Evolutionary conservation across 257 asterid genomes (phyloP).

Genomic region (Jasminum sambac): DNA sequence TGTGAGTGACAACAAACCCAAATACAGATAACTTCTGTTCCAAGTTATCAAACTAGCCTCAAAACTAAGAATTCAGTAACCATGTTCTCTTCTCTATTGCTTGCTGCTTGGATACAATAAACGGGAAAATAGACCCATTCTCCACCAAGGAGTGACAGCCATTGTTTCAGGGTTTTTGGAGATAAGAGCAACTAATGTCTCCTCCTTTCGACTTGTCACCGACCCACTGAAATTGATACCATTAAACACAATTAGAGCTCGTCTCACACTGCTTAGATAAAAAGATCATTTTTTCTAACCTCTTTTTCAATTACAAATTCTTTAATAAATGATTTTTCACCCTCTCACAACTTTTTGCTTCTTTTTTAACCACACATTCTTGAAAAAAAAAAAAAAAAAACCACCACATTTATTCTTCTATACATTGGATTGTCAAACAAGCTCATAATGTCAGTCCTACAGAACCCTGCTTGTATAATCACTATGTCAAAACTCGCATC

Average conservation of each 20-base stretch:
- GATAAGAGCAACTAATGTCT: constrained; percentile 46
- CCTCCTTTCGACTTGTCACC: constrained; percentile 40
- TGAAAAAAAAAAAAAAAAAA: too few relatives aligned
- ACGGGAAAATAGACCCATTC: constrained; percentile 59
- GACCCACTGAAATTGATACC: constrained; percentile 43
- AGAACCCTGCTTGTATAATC: too few relatives aligned
- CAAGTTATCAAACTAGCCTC: background rate
- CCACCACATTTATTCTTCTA: too few relatives aligned
- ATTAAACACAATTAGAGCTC: background rate
- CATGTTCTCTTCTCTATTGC: constrained; percentile 26
- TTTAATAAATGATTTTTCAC: too few relatives aligned
- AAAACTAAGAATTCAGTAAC: constrained; percentile 15
- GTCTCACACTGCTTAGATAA: background rate
- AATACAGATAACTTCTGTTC: background rate
- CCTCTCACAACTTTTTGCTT: too few relatives aligned
- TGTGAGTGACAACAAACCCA: background rate
- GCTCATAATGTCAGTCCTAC: too few relatives aligned
- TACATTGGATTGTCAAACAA: too few relatives aligned
- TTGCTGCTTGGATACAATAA: constrained; percentile 44
- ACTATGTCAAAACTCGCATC: background rate
- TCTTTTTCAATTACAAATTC: too few relatives aligned
- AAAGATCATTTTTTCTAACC: background rate
- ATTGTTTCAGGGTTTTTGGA: constrained; percentile 45
- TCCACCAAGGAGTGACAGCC: constrained; percentile 87
- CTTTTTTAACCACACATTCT: too few relatives aligned